Conservation (phyloP, 2,329 filamentous ascomycete genomes). For the Amauroascus verrucosus region DNA sequence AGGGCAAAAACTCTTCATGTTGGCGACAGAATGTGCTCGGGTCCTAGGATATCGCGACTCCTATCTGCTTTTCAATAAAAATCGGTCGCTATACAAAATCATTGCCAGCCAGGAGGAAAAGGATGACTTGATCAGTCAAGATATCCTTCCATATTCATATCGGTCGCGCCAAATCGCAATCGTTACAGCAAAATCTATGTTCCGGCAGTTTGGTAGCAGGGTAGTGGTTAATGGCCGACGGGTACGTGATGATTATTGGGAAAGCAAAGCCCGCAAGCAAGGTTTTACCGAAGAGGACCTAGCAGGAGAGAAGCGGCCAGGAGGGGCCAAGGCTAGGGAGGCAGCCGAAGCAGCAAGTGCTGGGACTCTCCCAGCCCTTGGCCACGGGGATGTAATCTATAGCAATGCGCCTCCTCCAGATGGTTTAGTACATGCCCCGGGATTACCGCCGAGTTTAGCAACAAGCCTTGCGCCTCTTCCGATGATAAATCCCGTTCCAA, state of each 20-base stretch:
- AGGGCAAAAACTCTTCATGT: constrained; percentile 93
- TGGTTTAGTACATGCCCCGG: constrained; percentile 57
- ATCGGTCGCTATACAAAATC: constrained; percentile 91
- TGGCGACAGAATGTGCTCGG: constrained; percentile 91
- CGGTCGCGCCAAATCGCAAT: constrained; percentile 97
- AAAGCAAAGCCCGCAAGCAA: constrained; percentile 91
- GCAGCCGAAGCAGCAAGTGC: constrained; percentile 59
- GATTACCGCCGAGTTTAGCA: constrained; percentile 63
- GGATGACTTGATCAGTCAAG: constrained; percentile 88
- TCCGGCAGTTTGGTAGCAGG: constrained; percentile 91
- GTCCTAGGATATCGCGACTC: constrained; percentile 91
- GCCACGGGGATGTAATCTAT: constrained; percentile 81
- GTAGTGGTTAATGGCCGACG: constrained; percentile 82
- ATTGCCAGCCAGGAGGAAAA: constrained; percentile 94
- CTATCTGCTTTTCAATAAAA: constrained; percentile 98
- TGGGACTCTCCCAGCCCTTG: constrained; percentile 49
- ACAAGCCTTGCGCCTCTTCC: constrained; percentile 63
- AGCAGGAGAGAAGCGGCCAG: constrained; percentile 90
- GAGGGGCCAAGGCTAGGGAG: constrained; percentile 78
- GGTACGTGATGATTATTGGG: constrained; percentile 97
- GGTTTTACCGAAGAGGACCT: constrained; percentile 95
- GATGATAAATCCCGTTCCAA: constrained; percentile 71
- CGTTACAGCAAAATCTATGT: constrained; percentile 96
- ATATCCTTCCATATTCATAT: constrained; percentile 94
- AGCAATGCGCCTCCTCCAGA: constrained; percentile 59